phyloP scores from a whole-genome alignment of 768 basidiomycete genomes.

The Tylopilus felleus region DNA sequence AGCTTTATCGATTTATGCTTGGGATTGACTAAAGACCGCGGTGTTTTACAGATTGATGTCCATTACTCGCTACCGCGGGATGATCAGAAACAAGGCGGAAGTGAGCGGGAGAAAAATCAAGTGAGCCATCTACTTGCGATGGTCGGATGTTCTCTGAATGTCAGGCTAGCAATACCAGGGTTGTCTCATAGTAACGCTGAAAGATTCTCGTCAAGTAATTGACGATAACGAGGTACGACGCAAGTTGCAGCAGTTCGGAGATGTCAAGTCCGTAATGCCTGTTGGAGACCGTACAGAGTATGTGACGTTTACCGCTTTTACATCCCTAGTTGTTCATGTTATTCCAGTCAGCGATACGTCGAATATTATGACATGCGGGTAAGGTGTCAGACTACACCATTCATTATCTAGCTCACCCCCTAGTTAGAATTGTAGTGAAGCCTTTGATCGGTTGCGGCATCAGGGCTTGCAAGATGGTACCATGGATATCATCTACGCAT shows the following conservation, averaged over 20 bases:
- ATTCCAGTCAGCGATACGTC: conserved; percentile 77
- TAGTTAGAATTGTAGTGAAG: conserved; percentile 67
- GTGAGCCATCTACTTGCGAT: conserved; percentile 36
- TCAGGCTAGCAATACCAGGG: conserved; percentile 69
- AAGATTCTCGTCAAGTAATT: conserved; percentile 67
- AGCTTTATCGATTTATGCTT: neutral
- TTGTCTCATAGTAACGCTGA: conserved; percentile 73
- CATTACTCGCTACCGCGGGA: conserved; percentile 95
- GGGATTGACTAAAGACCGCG: conserved; percentile 6
- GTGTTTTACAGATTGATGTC: conserved; percentile 78
- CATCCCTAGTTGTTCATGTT: conserved; percentile 1
- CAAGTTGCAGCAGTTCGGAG: conserved; percentile 86
- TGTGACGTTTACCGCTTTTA: conserved; percentile 12
- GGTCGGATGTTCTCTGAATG: conserved; percentile 7
- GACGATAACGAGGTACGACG: conserved; percentile 84
- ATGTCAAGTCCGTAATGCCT: conserved; percentile 76
- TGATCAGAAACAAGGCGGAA: conserved; percentile 61
- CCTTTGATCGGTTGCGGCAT: conserved; percentile 76
- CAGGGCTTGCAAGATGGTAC: conserved; percentile 80
- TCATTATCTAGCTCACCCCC: conserved; percentile 7
- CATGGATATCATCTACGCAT: conserved; percentile 84
- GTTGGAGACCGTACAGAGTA: conserved; percentile 64
- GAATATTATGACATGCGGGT: conserved; percentile 92
- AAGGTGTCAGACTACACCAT: conserved; percentile 21
- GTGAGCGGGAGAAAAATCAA: conserved; percentile 76